Evolutionary conservation across 2,329 filamentous ascomycete species (phyloP).

Genomic region (Fusarium tuaranense): DNA sequence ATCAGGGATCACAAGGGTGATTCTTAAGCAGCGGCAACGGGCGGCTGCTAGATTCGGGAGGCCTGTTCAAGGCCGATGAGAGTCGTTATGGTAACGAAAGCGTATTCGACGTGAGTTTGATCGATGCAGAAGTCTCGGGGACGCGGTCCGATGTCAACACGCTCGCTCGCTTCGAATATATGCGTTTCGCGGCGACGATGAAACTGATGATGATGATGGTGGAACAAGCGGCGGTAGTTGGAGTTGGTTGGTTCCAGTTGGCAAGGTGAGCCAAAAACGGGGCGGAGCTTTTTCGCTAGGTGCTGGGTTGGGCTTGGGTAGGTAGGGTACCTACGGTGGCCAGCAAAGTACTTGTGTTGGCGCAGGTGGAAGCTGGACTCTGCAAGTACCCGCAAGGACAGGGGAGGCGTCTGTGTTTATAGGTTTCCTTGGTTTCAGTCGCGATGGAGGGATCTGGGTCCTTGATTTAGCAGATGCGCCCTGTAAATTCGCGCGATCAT

Average conservation of each 20-base stretch:
- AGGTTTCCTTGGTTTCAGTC: conserved; percentile 35
- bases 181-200: conserved; percentile 21
- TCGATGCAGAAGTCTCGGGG: neutral
- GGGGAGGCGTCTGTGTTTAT: conserved; percentile 33
- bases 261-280: conserved; percentile 29
- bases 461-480: conserved; percentile 13
- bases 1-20: conserved; percentile 33
- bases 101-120: neutral
- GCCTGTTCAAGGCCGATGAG: neutral
- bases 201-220: conserved; percentile 23
- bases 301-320: conserved; percentile 29
- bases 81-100: conserved; percentile 2
- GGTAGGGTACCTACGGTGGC: conserved; percentile 30
- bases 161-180: neutral
- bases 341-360: conserved; percentile 21
- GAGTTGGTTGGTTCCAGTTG: conserved; percentile 26
- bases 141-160: neutral
- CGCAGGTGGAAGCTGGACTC: conserved; percentile 14
- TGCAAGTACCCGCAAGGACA: conserved; percentile 24
- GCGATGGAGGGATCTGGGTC: conserved; percentile 9
- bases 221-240: conserved; percentile 19
- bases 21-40: conserved; percentile 31
- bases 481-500: conserved; percentile 18
- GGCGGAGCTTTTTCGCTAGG: conserved; percentile 30
- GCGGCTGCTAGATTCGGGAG: conserved; percentile 13